A percentile compares a stretch with the other conserved stretches of the same genome.
Evolutionary conservation across 23 red algal species (phyloP).

Genomic region (Gracilaria domingensis): DNA sequence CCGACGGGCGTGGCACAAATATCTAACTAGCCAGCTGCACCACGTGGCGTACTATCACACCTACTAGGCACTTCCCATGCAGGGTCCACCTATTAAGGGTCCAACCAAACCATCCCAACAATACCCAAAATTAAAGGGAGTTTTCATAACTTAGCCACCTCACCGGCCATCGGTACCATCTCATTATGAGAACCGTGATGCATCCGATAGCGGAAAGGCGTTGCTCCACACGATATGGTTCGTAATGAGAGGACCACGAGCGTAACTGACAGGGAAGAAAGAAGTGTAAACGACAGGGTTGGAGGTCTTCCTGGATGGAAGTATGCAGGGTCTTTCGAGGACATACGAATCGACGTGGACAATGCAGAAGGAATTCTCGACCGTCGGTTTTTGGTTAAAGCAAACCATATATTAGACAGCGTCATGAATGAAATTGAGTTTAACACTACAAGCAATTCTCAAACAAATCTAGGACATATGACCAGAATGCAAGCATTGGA

Average conservation of each 20-base stretch:
- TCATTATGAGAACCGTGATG: too few species aligned
- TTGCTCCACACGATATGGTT: too few species aligned
- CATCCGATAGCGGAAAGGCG: too few species aligned
- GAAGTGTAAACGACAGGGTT: background rate
- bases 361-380: slow-evolving; percentile 28
- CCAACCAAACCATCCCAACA: too few species aligned
- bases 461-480: background rate
- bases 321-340: slow-evolving; percentile 40
- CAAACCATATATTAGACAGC: background rate
- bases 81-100: too few species aligned
- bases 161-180: too few species aligned
- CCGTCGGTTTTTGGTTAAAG: background rate
- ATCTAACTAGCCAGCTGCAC: too few species aligned
- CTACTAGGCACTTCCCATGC: too few species aligned
- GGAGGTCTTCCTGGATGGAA: slow-evolving; percentile 41
- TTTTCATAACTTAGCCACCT: too few species aligned
- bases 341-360: slow-evolving; percentile 38
- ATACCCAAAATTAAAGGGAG: too few species aligned
- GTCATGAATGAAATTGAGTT: slow-evolving; percentile 31
- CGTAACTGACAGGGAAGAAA: slow-evolving; percentile 7
- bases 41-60: too few species aligned
- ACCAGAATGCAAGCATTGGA: slow-evolving; percentile 4
- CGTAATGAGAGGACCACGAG: background rate
- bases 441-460: background rate
- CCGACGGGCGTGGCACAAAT: too few species aligned